A percentile compares a stretch with the other conserved stretches of the same genome.
phyloP scores from a whole-genome alignment of 2,329 filamentous ascomycete species.

The Mycocentrospora acerina region DNA sequence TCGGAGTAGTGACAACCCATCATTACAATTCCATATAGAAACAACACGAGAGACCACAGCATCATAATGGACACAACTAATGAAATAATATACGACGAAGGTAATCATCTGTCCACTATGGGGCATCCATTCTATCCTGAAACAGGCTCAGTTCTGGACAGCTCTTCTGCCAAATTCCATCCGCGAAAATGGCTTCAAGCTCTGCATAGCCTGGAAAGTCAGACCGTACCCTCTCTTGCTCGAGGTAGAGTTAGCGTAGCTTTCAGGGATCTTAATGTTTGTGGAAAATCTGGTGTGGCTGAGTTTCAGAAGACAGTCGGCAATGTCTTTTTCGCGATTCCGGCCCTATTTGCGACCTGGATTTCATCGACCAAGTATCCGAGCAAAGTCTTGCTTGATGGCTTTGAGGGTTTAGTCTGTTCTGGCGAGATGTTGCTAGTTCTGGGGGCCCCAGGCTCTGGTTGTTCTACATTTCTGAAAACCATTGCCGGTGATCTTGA shows the following conservation, averaged over 20 bases:
- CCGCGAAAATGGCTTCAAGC: too few species aligned
- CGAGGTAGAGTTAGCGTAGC: conserved; percentile 1
- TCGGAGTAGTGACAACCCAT: too few species aligned
- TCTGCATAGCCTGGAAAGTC: too few species aligned
- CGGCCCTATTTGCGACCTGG: not conserved
- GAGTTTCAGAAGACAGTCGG: conserved; percentile 6
- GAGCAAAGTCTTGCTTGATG: conserved; percentile 64
- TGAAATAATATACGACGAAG: too few species aligned
- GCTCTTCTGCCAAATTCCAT: too few species aligned
- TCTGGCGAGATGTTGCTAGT: conserved; percentile 74
- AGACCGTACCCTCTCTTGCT: too few species aligned
- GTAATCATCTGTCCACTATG: too few species aligned
- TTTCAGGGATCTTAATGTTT: conserved; percentile 5
- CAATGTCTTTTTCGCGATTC: conserved; percentile 4
- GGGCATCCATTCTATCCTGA: too few species aligned
- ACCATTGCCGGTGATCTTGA: conserved; percentile 77
- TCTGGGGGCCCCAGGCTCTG: conserved; percentile 64
- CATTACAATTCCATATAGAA: too few species aligned
- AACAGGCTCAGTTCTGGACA: too few species aligned
- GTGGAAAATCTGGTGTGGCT: conserved; percentile 1
- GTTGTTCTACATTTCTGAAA: conserved; percentile 80
- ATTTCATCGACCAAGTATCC: conserved; percentile 1
- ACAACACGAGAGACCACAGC: too few species aligned
- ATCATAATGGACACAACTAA: too few species aligned
- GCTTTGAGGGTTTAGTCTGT: conserved; percentile 66